phyloP scores from a whole-genome alignment of 2,329 filamentous ascomycete genomes.

The Septoria linicola region DNA sequence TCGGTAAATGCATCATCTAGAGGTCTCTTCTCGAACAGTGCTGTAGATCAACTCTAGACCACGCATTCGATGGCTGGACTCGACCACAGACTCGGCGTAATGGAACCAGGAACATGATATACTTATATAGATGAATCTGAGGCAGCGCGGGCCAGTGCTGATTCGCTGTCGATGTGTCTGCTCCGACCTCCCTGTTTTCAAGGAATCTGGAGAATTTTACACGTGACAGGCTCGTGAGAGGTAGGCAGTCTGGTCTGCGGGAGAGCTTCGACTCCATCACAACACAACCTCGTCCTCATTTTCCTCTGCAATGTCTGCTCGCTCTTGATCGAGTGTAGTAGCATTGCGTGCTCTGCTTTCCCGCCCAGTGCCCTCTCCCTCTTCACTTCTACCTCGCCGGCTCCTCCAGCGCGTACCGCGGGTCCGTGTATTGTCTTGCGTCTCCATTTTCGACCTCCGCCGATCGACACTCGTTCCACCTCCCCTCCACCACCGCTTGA shows the following conservation, averaged over 20 bases:
- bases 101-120: too few species aligned
- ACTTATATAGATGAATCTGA: too few species aligned
- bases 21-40: too few species aligned
- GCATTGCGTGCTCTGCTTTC: conserved; percentile 20
- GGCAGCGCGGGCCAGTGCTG: too few species aligned
- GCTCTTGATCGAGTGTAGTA: conserved; percentile 26
- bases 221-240: too few species aligned
- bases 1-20: too few species aligned
- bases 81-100: too few species aligned
- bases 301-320: conserved; percentile 24
- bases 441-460: conserved; percentile 8
- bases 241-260: not conserved
- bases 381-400: conserved; percentile 16
- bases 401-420: not conserved
- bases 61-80: too few species aligned
- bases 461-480: conserved; percentile 12
- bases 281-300: conserved; percentile 11
- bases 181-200: too few species aligned
- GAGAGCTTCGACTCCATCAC: not conserved
- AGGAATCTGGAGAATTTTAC: too few species aligned
- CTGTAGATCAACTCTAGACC: too few species aligned
- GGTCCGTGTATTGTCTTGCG: conserved; percentile 11
- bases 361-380: conserved; percentile 15
- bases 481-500: conserved; percentile 13
- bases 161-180: too few species aligned